phyloP scores from a whole-genome alignment of 495 filamentous ascomycete species.

The Trypethelium eluteriae region DNA sequence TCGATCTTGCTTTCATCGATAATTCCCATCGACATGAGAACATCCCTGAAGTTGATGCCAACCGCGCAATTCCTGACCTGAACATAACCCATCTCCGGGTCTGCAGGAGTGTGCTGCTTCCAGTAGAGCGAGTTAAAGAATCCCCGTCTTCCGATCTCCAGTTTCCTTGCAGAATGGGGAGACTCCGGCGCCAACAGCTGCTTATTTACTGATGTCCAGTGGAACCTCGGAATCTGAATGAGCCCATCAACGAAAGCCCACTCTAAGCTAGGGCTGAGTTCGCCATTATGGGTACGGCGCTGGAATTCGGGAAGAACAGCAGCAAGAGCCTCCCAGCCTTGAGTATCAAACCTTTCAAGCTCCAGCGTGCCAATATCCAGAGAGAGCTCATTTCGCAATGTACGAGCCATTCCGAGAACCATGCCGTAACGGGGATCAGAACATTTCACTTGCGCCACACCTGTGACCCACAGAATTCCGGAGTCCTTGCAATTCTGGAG shows the following conservation, averaged over 20 bases:
- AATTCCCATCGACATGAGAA: neutral
- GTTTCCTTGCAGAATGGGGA: neutral
- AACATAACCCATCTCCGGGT: neutral
- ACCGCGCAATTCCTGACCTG: constrained; percentile 11
- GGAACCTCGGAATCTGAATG: neutral
- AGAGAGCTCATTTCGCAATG: constrained; percentile 9
- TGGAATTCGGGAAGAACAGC: constrained; percentile 6
- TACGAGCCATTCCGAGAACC: constrained; percentile 15
- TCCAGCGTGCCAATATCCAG: constrained; percentile 9
- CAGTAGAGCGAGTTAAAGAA: constrained; percentile 1
- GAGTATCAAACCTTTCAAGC: constrained; percentile 1
- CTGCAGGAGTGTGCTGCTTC: neutral
- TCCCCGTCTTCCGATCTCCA: neutral
- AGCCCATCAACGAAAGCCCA: neutral
- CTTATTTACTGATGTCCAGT: constrained; percentile 1
- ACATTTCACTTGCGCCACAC: constrained; percentile 3
- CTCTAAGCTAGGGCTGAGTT: neutral
- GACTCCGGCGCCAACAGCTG: neutral
- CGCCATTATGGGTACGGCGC: neutral
- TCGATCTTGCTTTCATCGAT: neutral
- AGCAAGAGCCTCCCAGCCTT: neutral
- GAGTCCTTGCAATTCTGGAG: constrained; percentile 6
- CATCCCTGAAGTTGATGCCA: constrained; percentile 14
- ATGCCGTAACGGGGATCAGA: constrained; percentile 10
- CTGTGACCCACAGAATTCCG: constrained; percentile 11